Conservation (phyloP, 805 yeast species). For the Scheffersomyces coipomensis region DNA sequence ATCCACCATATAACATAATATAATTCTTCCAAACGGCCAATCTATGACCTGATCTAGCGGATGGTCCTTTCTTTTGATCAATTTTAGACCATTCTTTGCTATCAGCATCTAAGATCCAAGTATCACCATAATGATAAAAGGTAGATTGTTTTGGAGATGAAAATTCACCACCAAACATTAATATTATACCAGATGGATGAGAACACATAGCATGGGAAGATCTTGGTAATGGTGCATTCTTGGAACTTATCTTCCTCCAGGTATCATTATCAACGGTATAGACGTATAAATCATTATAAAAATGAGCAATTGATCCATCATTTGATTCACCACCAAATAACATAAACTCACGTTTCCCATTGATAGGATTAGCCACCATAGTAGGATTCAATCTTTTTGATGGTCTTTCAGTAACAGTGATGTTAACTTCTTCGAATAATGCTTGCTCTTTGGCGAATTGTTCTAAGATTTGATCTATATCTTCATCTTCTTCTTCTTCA, state of each 20-base stretch:
- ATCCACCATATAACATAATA: slow-evolving; percentile 85
- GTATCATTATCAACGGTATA: slow-evolving; percentile 73
- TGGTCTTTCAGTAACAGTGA: slow-evolving; percentile 61
- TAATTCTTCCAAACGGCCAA: slow-evolving; percentile 90
- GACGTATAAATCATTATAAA: slow-evolving; percentile 77
- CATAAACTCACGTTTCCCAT: slow-evolving; percentile 73
- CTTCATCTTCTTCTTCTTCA: slow-evolving; percentile 81
- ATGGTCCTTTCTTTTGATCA: slow-evolving; percentile 68
- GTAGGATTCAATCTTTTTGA: slow-evolving; percentile 70
- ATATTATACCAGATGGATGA: slow-evolving; percentile 83
- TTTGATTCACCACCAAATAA: slow-evolving; percentile 89
- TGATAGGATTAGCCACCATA: slow-evolving; percentile 71
- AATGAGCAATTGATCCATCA: slow-evolving; percentile 51
- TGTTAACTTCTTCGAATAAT: slow-evolving; percentile 66
- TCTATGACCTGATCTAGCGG: slow-evolving; percentile 90
- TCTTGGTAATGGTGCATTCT: slow-evolving; percentile 88
- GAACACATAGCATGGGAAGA: slow-evolving; percentile 92
- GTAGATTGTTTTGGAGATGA: slow-evolving; percentile 95
- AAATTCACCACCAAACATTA: slow-evolving; percentile 95
- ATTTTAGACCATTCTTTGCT: slow-evolving; percentile 88
- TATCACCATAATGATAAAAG: slow-evolving; percentile 93
- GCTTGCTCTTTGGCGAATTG: slow-evolving; percentile 80
- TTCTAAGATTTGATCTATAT: slow-evolving; percentile 78
- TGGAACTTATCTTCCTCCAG: slow-evolving; percentile 79
- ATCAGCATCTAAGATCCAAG: slow-evolving; percentile 87